Evolutionary conservation across 192 early-diverging fungal genomes (phyloP).

Genomic region (Mortierella antarctica): DNA sequence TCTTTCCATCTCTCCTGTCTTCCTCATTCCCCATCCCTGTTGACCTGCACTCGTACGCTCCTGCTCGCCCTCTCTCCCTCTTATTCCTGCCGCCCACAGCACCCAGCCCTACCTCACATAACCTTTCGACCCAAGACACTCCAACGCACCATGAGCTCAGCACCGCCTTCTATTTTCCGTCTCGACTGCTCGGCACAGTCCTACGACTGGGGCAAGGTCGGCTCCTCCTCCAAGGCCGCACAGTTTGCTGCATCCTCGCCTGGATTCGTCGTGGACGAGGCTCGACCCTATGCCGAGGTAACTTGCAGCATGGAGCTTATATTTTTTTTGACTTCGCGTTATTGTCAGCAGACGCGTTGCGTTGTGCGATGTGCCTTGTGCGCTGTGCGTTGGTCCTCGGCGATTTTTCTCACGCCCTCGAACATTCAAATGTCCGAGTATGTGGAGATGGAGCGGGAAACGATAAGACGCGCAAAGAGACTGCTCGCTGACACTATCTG

Average conservation of each 20-base stretch:
- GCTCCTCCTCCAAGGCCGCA: slow-evolving; percentile 84
- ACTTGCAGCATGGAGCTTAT: background rate
- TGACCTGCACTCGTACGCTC: slow-evolving; percentile 1
- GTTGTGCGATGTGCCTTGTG: no score
- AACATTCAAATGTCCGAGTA: no score
- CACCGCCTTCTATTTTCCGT: slow-evolving; percentile 62
- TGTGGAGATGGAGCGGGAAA: background rate
- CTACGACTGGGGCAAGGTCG: slow-evolving; percentile 98
- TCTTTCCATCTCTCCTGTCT: slow-evolving; percentile 8
- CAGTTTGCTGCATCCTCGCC: slow-evolving; percentile 76
- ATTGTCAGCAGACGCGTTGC: no score
- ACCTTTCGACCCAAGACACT: background rate
- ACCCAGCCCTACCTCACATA: background rate
- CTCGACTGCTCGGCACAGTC: slow-evolving; percentile 82
- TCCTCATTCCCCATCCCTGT: background rate
- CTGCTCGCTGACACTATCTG: background rate
- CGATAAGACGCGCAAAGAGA: background rate
- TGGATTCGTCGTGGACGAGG: slow-evolving; percentile 65
- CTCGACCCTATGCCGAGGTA: slow-evolving; percentile 91
- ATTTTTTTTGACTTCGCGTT: no score
- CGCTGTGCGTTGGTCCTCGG: background rate
- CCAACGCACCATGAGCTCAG: slow-evolving; percentile 1
- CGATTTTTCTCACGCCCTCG: slow-evolving; percentile 32
- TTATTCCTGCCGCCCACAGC: background rate
- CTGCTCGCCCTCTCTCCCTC: background rate